phyloP scores from a whole-genome alignment of 2,329 filamentous ascomycete genomes.

The Colletotrichum somersetense region DNA sequence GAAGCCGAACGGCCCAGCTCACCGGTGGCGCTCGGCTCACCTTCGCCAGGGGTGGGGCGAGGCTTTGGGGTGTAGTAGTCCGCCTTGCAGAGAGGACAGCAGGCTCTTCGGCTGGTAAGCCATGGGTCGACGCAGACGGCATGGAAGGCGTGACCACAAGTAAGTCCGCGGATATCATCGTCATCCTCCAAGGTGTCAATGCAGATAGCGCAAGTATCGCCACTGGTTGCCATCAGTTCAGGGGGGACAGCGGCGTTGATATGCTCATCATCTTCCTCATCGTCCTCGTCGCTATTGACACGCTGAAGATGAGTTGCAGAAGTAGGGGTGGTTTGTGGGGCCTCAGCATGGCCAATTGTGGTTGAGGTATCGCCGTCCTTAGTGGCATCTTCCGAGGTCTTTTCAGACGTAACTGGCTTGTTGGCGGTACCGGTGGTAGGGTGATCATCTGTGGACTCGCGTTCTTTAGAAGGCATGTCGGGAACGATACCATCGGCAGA shows the following conservation, averaged over 20 bases:
- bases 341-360: background rate
- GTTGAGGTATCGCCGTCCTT: conserved; percentile 35
- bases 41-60: conserved; percentile 66
- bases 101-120: conserved; percentile 93
- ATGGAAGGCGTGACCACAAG: conserved; percentile 98
- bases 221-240: conserved; percentile 83
- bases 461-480: conserved; percentile 53
- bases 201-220: conserved; percentile 96
- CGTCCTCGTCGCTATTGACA: conserved; percentile 64
- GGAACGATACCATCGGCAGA: conserved; percentile 70
- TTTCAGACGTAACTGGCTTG: conserved; percentile 30
- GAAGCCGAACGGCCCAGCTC: conserved; percentile 54
- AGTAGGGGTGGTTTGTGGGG: conserved; percentile 27
- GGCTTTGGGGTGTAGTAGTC: conserved; percentile 98
- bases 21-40: conserved; percentile 49
- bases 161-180: conserved; percentile 92
- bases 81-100: conserved; percentile 97
- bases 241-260: conserved; percentile 86
- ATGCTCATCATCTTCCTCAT: conserved; percentile 80
- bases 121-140: conserved; percentile 95
- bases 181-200: conserved; percentile 94
- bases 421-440: conserved; percentile 27
- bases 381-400: conserved; percentile 17
- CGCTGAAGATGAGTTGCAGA: conserved; percentile 52
- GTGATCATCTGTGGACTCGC: conserved; percentile 56